These are phyloP conservation scores for Lipomyces sp. DNA, from an alignment of 805 yeast species.

Conservation along the genomic window DNA sequence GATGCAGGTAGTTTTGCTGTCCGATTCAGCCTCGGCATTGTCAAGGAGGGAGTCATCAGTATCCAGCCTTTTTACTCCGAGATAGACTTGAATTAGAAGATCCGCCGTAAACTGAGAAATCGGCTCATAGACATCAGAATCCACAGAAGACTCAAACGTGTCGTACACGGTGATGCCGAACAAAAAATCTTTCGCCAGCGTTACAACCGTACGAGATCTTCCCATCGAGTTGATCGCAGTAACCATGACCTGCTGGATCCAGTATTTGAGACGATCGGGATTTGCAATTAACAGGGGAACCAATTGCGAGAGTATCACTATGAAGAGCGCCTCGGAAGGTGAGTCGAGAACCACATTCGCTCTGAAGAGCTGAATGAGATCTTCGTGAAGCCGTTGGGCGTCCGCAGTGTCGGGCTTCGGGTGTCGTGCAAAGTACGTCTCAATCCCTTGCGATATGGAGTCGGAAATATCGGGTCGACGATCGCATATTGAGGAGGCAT, in stretches of 20 bases:
- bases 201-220: slow-evolving; percentile 41
- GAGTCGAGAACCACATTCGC: slow-evolving; percentile 22
- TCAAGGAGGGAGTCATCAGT: slow-evolving; percentile 11
- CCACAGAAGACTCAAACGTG: slow-evolving; percentile 20
- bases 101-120: slow-evolving; percentile 32
- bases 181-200: slow-evolving; percentile 37
- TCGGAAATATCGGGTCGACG: slow-evolving; percentile 21
- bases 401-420: slow-evolving; percentile 28
- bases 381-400: slow-evolving; percentile 39
- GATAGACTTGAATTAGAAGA: slow-evolving; percentile 31
- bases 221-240: slow-evolving; percentile 60
- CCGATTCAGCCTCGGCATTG: slow-evolving; percentile 33
- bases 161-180: slow-evolving; percentile 31
- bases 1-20: slow-evolving; percentile 49
- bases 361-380: slow-evolving; percentile 33
- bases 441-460: slow-evolving; percentile 4
- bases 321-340: slow-evolving; percentile 33
- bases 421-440: slow-evolving; percentile 20
- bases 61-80: slow-evolving; percentile 17
- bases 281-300: slow-evolving; percentile 34
- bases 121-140: slow-evolving; percentile 19
- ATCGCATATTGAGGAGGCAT: slow-evolving; percentile 4
- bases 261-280: slow-evolving; percentile 39
- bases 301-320: slow-evolving; percentile 35
- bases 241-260: slow-evolving; percentile 50